Evolutionary conservation across 805 yeast species (phyloP).

Genomic region (Cyberlindnera subsufficiens): DNA sequence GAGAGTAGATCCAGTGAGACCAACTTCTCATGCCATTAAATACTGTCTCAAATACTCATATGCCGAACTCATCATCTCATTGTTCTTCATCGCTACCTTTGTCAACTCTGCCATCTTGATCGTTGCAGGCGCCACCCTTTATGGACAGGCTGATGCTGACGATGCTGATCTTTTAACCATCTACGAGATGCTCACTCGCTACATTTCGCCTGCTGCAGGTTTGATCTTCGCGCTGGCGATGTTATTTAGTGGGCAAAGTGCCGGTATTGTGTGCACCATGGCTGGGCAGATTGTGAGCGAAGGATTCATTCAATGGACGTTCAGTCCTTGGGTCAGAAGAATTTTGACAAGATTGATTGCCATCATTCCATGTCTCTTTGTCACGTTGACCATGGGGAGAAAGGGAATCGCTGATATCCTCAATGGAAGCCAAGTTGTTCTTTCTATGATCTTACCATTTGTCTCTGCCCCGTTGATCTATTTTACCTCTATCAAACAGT

Average conservation of each 20-base stretch:
- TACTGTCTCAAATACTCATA: conserved; percentile 77
- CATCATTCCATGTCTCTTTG: conserved; percentile 75
- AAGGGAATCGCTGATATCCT: conserved; percentile 72
- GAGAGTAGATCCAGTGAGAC: conserved; percentile 43
- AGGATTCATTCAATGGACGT: conserved; percentile 76
- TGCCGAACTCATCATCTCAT: conserved; percentile 74
- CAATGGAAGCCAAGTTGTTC: conserved; percentile 78
- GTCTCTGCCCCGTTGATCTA: conserved; percentile 85
- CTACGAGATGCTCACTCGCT: conserved; percentile 60
- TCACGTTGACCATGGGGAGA: conserved; percentile 69
- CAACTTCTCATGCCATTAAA: conserved; percentile 74
- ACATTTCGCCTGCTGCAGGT: conserved; percentile 83
- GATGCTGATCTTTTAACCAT: conserved; percentile 82
- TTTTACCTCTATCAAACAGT: conserved; percentile 64
- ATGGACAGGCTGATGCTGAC: conserved; percentile 55
- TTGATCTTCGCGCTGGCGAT: conserved; percentile 83
- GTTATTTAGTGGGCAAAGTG: conserved; percentile 88
- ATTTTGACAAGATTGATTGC: conserved; percentile 79
- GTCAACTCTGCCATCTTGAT: conserved; percentile 87
- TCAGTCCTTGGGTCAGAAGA: conserved; percentile 78
- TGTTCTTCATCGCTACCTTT: conserved; percentile 85
- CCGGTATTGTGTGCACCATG: conserved; percentile 89
- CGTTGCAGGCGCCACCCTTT: conserved; percentile 85
- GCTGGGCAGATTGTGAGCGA: conserved; percentile 94
- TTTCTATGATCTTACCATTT: conserved; percentile 75